These are phyloP conservation scores for Debaryomycetaceae sp. DNA, from an alignment of 1,139 yeast species.

Conservation along the genomic window DNA sequence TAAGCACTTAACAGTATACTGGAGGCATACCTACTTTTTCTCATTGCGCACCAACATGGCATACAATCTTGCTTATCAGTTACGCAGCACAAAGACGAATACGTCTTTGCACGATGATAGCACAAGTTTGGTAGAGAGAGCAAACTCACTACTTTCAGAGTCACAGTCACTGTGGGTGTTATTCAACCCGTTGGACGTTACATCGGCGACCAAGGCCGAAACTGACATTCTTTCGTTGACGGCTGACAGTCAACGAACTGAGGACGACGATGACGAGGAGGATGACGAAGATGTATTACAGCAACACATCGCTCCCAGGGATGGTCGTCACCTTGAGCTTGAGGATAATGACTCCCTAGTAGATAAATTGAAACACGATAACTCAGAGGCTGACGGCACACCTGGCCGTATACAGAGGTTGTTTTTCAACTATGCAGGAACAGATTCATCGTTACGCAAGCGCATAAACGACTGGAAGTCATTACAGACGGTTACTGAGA, in stretches of 20 bases:
- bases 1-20: too few species aligned
- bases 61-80: conserved; percentile 11
- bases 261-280: conserved; percentile 9
- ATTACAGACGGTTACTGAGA: conserved; percentile 9
- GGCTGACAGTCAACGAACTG: conserved; percentile 17
- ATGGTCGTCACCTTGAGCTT: conserved; percentile 9
- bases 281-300: conserved; percentile 3
- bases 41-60: conserved; percentile 12
- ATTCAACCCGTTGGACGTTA: conserved; percentile 27
- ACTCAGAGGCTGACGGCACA: conserved; percentile 11
- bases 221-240: conserved; percentile 40
- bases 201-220: conserved; percentile 15
- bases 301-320: conserved; percentile 2
- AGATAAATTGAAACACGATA: conserved; percentile 8
- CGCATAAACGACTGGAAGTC: conserved; percentile 17
- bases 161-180: conserved; percentile 40
- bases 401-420: too few species aligned
- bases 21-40: too few species aligned
- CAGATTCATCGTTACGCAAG: conserved; percentile 7
- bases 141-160: conserved; percentile 17
- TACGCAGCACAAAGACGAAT: conserved; percentile 7
- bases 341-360: conserved; percentile 16
- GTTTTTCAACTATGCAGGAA: conserved; percentile 9
- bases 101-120: conserved; percentile 7
- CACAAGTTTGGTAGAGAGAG: conserved; percentile 10